Evolutionary conservation across 306 rosid species (phyloP).

Genomic region (Ormosia semicastrata): DNA sequence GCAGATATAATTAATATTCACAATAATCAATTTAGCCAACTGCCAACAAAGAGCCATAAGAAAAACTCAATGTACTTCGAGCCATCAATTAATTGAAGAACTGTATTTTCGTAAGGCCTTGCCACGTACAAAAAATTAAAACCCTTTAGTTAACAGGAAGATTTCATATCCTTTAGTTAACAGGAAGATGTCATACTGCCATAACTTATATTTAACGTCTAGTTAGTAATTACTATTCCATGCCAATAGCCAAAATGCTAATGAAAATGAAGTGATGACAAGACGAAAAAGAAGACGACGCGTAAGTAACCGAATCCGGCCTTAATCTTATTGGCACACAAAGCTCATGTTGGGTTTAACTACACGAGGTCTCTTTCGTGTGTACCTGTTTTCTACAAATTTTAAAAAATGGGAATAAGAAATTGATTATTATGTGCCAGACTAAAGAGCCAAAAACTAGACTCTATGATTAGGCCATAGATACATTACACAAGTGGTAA

Average conservation of each 20-base stretch:
- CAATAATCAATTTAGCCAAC: background rate
- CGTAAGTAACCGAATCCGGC: background rate
- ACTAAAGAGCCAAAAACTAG: background rate
- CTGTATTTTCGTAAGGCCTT: background rate
- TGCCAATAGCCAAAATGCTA: background rate
- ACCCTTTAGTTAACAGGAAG: background rate
- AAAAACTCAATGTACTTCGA: too few relatives aligned
- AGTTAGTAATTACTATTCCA: background rate
- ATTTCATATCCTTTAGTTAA: background rate
- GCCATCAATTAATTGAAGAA: background rate
- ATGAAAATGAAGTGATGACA: conserved; percentile 1
- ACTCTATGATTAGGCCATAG: background rate
- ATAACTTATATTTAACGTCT: background rate
- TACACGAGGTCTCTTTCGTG: background rate
- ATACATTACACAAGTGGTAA: background rate
- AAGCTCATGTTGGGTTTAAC: background rate
- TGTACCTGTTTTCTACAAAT: background rate
- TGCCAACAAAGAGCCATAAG: background rate
- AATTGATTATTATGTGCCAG: background rate
- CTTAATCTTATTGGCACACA: background rate
- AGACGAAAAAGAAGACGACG: background rate
- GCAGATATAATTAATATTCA: background rate
- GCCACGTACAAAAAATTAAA: background rate
- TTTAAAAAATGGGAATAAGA: background rate
- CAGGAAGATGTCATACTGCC: background rate